Evolutionary conservation across 2,329 filamentous ascomycete species (phyloP), one percentile per base, ranked within the genome.

Genomic region (Penicillium sp.): DNA sequence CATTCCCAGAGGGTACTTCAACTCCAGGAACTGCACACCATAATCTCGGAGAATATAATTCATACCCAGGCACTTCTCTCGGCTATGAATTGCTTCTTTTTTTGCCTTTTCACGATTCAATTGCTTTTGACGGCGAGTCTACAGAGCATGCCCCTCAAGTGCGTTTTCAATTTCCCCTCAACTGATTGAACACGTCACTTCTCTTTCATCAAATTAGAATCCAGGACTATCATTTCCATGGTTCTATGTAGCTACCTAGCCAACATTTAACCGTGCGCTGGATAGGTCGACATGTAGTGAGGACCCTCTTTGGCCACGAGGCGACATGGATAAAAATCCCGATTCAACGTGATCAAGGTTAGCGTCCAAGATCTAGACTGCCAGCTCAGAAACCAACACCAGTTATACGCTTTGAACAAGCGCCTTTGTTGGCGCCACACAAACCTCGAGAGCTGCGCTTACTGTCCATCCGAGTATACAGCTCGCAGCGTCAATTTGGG

Each of bases 361-460:
- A 9, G 36, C 36, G 14, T 13, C 36, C 36, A 38, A 38, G n/a
- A 16, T 38, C n/a, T 38, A 38, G 36, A 18, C 36, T 38, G 36
- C 36, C 7, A 7, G 13, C 14, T 38, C 11, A 29, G 16, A 22
- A 31, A 44, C 24, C 14, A 31, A 36, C 31, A 46, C 29, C 11
- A 21, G 13, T 34, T 10, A 13, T 34, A 22, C 7, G 22, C 13
- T 6, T 36, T 34, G 21, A 46, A 34, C 31, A 45, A 16, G 43
- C 43, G 27, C 27, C 27, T 45, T 45, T 45, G 43, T 45, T 46
- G 44, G 44, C 29, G 44, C 44, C 31, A 46, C 16, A 6, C 44
- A 38, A 38, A 38, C 14, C 14, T 16, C 14, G 36, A 16, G n/a
- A n/a, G 16, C 14, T 14, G n/a, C 36, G 11, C 11, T 16, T 16